phyloP scores from a whole-genome alignment of 176 grass and related monocot species.

The Melocanna baccifera region DNA sequence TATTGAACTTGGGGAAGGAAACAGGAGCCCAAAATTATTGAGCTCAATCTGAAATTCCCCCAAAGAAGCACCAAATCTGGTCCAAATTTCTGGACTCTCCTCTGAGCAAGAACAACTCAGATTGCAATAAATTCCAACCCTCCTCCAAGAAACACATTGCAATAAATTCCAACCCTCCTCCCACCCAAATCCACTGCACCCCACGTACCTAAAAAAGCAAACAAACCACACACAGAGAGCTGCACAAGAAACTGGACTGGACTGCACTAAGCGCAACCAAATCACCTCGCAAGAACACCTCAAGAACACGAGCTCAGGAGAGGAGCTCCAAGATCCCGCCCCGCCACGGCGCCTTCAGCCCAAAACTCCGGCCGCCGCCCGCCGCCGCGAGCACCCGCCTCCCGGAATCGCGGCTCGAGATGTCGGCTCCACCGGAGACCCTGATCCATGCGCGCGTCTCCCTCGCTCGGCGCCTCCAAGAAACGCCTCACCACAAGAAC shows the following conservation, averaged over 20 bases:
- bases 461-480: not conserved
- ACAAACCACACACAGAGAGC: not conserved
- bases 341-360: not conserved
- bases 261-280: constrained; percentile 12
- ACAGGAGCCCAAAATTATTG: not conserved
- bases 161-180: constrained; percentile 31
- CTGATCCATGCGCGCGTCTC: constrained; percentile 38
- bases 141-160: constrained; percentile 2
- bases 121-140: not conserved
- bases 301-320: not conserved
- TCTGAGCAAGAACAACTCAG: constrained; percentile 8
- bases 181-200: constrained; percentile 34
- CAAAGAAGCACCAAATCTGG: not conserved
- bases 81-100: not conserved
- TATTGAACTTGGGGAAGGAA: not conserved
- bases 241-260: constrained; percentile 8
- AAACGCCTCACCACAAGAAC: not conserved
- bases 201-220: constrained; percentile 32
- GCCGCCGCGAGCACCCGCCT: not conserved
- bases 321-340: constrained; percentile 37
- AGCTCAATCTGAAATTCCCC: constrained; percentile 5
- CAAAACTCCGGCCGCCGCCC: not conserved
- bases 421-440: not conserved
- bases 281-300: constrained; percentile 1
- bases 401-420: constrained; percentile 30